phyloP scores from a whole-genome alignment of 139 green algal genomes.

The Yamagishiella unicocca region DNA sequence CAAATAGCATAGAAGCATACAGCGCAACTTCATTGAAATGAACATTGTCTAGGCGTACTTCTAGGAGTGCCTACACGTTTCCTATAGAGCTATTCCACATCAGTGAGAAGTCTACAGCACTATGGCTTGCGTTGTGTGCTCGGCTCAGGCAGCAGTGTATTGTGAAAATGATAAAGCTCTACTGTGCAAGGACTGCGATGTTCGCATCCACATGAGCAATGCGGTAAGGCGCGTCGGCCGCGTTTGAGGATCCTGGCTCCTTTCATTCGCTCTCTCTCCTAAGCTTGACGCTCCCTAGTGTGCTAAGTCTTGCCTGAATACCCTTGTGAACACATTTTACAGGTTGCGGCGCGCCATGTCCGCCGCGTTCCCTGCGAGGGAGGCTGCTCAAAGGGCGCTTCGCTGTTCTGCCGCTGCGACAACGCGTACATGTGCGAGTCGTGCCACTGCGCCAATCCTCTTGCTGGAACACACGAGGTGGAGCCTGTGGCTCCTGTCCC shows the following conservation, averaged over 20 bases:
- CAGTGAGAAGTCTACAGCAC: not conserved
- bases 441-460: conserved; percentile 45
- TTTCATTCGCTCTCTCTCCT: no score
- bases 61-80: no score
- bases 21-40: no score
- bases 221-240: conserved; percentile 4
- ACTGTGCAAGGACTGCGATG: conserved; percentile 63
- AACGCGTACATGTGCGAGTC: conserved; percentile 40
- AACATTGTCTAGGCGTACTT: no score
- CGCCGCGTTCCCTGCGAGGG: conserved; percentile 33
- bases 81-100: not conserved
- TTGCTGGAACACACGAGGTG: conserved; percentile 43
- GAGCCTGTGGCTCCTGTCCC: conserved; percentile 20
- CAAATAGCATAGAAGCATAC: no score
- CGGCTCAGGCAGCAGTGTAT: conserved; percentile 47
- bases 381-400: not conserved
- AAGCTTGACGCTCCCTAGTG: no score
- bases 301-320: no score
- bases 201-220: conserved; percentile 61
- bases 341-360: conserved; percentile 55
- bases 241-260: no score
- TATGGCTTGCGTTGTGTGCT: conserved; percentile 53
- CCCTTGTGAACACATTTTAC: no score
- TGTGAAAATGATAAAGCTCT: conserved; percentile 62
- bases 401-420: conserved; percentile 43